phyloP scores from a whole-genome alignment of 495 filamentous ascomycete species.

The Astrocystis sublimbata region DNA sequence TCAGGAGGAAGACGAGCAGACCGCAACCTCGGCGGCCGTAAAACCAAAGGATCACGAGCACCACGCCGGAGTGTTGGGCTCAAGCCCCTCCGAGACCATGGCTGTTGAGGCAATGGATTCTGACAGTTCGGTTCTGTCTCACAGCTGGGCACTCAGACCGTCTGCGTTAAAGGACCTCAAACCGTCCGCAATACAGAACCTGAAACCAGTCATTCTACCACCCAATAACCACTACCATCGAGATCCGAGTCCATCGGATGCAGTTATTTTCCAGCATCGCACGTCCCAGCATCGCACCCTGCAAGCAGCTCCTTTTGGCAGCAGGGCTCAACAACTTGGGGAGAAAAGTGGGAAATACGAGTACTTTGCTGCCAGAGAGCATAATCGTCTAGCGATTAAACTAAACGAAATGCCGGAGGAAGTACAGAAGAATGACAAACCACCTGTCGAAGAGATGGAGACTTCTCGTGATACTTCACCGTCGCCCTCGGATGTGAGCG shows the following conservation, averaged over 20 bases:
- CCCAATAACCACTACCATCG: slow-evolving; percentile 1
- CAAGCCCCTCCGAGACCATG: background rate
- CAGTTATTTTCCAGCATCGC: slow-evolving; percentile 41
- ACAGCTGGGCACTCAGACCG: too few relatives aligned
- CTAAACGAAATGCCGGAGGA: slow-evolving; percentile 4
- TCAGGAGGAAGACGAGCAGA: slow-evolving; percentile 31
- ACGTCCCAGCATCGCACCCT: slow-evolving; percentile 11
- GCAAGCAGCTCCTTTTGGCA: background rate
- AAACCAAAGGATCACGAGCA: slow-evolving; percentile 39
- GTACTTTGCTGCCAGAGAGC: slow-evolving; percentile 42
- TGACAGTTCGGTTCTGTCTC: too few relatives aligned
- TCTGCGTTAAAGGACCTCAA: too few relatives aligned
- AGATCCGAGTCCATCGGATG: slow-evolving; percentile 47
- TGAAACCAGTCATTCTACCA: too few relatives aligned
- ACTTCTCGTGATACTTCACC: slow-evolving; percentile 4
- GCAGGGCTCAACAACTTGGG: slow-evolving; percentile 30
- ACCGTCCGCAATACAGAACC: too few relatives aligned
- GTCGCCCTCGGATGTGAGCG: too few relatives aligned
- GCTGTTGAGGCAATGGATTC: too few relatives aligned
- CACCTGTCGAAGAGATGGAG: slow-evolving; percentile 13
- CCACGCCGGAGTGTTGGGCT: slow-evolving; percentile 13
- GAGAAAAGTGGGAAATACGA: slow-evolving; percentile 40
- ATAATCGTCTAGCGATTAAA: slow-evolving; percentile 27
- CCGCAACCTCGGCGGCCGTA: too few relatives aligned
- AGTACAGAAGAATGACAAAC: slow-evolving; percentile 8